Conservation (phyloP, 306 rosid genomes). For the Prunus dulcis region DNA sequence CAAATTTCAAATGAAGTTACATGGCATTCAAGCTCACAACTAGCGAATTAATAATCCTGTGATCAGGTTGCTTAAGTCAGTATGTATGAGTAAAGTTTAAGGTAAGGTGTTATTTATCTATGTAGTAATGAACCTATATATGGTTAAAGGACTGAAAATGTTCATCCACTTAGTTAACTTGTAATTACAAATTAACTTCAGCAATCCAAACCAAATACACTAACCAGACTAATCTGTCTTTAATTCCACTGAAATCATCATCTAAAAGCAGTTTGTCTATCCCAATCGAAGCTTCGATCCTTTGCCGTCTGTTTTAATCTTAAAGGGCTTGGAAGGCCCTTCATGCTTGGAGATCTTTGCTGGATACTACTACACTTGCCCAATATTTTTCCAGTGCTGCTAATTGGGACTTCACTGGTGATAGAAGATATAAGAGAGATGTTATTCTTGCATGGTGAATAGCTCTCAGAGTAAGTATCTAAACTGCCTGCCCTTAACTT, state of each 20-base stretch:
- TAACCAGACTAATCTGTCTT: constrained; percentile 5
- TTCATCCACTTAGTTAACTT: background rate
- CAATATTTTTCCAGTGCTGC: constrained; percentile 18
- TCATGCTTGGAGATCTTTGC: constrained; percentile 79
- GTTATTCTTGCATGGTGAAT: constrained; percentile 81
- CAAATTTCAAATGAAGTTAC: background rate
- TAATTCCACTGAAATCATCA: constrained; percentile 20
- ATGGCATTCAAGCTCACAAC: background rate
- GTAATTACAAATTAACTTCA: constrained; percentile 8
- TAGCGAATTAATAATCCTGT: background rate
- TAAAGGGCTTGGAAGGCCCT: constrained; percentile 69
- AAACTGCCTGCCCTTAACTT: constrained; percentile 50
- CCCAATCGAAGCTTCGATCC: constrained; percentile 71
- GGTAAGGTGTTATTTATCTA: background rate
- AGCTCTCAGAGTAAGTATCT: constrained; percentile 53
- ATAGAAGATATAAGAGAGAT: constrained; percentile 45
- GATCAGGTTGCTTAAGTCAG: background rate
- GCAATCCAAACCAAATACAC: constrained; percentile 16
- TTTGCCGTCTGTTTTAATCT: constrained; percentile 52
- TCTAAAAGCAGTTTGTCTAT: constrained; percentile 44
- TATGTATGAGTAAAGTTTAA: background rate
- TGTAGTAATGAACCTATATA: background rate
- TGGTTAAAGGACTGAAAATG: background rate
- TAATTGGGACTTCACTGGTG: constrained; percentile 40
- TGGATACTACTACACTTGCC: constrained; percentile 31